Percentiles rank a stretch among this genome's conserved stretches.
phyloP scores from a whole-genome alignment of 2,329 filamentous ascomycete species.

The Fusarium torulosum region DNA sequence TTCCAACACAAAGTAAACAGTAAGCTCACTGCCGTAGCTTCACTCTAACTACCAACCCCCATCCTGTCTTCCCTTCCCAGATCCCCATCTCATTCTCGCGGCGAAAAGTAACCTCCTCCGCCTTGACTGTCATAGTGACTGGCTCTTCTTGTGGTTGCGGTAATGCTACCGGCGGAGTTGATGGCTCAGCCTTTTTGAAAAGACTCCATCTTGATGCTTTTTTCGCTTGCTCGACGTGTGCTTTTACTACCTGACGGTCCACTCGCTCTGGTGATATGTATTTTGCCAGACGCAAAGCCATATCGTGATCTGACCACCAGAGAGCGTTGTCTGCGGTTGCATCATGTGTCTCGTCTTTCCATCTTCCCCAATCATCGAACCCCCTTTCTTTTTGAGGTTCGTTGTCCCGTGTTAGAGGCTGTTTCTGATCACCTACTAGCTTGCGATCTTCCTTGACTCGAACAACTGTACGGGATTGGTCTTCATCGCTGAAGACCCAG shows the following conservation, averaged over 20 bases:
- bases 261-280: slow-evolving; percentile 56
- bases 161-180: slow-evolving; percentile 16
- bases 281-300: slow-evolving; percentile 60
- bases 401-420: not conserved
- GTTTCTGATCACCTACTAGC: slow-evolving; percentile 21
- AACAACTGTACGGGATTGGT: slow-evolving; percentile 50
- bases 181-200: slow-evolving; percentile 47
- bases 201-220: slow-evolving; percentile 53
- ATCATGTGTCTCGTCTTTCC: slow-evolving; percentile 46
- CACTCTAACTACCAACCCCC: slow-evolving; percentile 62
- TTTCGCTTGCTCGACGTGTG: slow-evolving; percentile 50
- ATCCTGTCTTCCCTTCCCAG: slow-evolving; percentile 64
- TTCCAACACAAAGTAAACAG: not conserved
- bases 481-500: slow-evolving; percentile 55
- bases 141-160: slow-evolving; percentile 29
- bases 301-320: slow-evolving; percentile 63
- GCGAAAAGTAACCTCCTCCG: slow-evolving; percentile 65
- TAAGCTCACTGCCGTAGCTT: slow-evolving; percentile 34
- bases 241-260: slow-evolving; percentile 50
- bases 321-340: slow-evolving; percentile 37
- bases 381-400: slow-evolving; percentile 35
- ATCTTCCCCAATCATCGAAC: slow-evolving; percentile 63
- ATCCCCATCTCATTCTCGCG: slow-evolving; percentile 64
- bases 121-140: slow-evolving; percentile 57
- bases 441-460: slow-evolving; percentile 46